phyloP scores from a whole-genome alignment of 345 rosid genomes.

The Arabidopsis suecica region DNA sequence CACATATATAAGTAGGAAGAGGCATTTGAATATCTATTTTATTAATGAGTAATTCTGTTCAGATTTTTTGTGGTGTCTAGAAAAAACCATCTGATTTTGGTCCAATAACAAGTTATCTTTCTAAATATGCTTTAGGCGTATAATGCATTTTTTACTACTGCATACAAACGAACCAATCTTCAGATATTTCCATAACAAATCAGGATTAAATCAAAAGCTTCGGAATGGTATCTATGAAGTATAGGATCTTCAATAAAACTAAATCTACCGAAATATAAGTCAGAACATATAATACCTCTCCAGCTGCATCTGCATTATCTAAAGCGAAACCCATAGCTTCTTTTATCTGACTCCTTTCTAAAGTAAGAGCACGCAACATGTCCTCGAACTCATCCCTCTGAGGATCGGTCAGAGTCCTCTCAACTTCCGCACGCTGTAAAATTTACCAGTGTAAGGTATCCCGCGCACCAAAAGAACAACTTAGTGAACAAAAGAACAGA shows the following conservation, averaged over 20 bases:
- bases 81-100: neutral
- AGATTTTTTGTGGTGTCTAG: conserved; percentile 14
- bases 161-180: neutral
- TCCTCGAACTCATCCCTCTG: conserved; percentile 99
- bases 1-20: conserved; percentile 15
- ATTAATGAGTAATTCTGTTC: neutral
- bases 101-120: neutral
- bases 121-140: neutral
- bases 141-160: conserved; percentile 15
- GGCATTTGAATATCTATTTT: conserved; percentile 14
- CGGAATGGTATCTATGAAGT: conserved; percentile 21
- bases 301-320: conserved; percentile 99
- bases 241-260: neutral
- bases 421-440: conserved; percentile 82
- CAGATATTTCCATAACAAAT: neutral
- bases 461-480: neutral
- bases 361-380: conserved; percentile 88
- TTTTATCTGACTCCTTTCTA: conserved; percentile 95
- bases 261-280: neutral
- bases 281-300: conserved; percentile 67
- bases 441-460: conserved; percentile 30
- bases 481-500: neutral
- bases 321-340: conserved; percentile 96
- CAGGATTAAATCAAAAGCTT: conserved; percentile 1
- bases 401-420: conserved; percentile 85